Percentiles rank a stretch among this genome's conserved stretches.
These are phyloP conservation scores for Boletellus dicymbophilus DNA, from an alignment of 1,284 basidiomycete genomes.

Conservation along the genomic window DNA sequence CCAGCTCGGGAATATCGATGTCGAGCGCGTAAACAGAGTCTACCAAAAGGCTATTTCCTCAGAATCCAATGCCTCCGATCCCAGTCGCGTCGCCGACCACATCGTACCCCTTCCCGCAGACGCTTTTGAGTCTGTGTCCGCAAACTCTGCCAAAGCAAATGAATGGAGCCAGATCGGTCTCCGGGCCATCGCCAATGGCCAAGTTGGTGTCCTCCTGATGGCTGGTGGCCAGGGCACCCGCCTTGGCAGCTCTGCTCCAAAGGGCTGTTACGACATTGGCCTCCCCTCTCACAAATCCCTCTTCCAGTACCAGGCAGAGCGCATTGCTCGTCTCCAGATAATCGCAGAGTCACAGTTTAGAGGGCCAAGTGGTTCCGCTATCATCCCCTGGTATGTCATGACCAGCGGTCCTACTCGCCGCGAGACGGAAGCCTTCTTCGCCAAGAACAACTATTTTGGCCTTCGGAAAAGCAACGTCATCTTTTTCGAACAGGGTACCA, in stretches of 20 bases:
- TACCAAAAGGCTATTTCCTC: constrained; percentile 77
- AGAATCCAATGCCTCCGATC: constrained; percentile 55
- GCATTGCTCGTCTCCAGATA: constrained; percentile 82
- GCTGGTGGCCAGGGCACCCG: constrained; percentile 98
- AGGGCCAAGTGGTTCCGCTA: constrained; percentile 57
- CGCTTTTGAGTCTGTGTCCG: constrained; percentile 66
- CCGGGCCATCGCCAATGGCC: constrained; percentile 75
- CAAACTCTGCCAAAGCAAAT: constrained; percentile 53
- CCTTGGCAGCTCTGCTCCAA: constrained; percentile 90
- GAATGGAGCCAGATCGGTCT: constrained; percentile 81
- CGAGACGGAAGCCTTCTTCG: constrained; percentile 89
- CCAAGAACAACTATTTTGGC: constrained; percentile 81
- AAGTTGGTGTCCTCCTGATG: constrained; percentile 95
- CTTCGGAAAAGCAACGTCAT: constrained; percentile 81
- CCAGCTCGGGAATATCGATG: constrained; percentile 86
- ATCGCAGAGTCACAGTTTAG: constrained; percentile 66
- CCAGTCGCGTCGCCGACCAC: constrained; percentile 45
- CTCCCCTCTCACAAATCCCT: constrained; percentile 92
- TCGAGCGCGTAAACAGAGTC: constrained; percentile 90
- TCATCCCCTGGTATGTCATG: constrained; percentile 98
- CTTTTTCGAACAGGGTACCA: constrained; percentile 94
- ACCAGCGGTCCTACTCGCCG: constrained; percentile 93
- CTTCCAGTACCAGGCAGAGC: constrained; percentile 97
- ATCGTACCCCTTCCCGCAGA: constrained; percentile 82
- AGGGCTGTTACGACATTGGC: constrained; percentile 98